phyloP scores from a whole-genome alignment of 2,329 filamentous ascomycete species.

The Sclerotinia minor region DNA sequence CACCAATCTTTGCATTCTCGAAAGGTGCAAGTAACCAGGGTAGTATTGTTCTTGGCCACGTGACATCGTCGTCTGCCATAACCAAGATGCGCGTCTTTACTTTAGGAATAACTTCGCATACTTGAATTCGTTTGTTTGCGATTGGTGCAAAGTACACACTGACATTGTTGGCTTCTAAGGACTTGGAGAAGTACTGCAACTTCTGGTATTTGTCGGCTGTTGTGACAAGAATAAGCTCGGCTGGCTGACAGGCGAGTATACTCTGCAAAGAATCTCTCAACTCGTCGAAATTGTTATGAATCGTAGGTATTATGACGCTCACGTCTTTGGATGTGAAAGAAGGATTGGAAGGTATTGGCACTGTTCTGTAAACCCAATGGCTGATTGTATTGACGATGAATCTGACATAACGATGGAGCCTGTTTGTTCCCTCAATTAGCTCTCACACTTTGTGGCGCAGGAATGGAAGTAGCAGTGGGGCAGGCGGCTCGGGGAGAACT shows the following conservation, averaged over 20 bases:
- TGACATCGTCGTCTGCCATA: conserved; percentile 94
- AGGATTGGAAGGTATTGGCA: conserved; percentile 79
- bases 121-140: conserved; percentile 93
- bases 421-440: conserved; percentile 43
- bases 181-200: conserved; percentile 65
- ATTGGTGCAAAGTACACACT: conserved; percentile 75
- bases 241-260: conserved; percentile 68
- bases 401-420: conserved; percentile 84
- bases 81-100: conserved; percentile 83
- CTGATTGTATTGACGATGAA: conserved; percentile 81
- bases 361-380: conserved; percentile 84
- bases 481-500: conserved; percentile 1
- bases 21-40: conserved; percentile 94
- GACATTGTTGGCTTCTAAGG: conserved; percentile 61
- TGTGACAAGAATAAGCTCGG: conserved; percentile 80
- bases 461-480: conserved; percentile 7
- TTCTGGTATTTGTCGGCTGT: conserved; percentile 75
- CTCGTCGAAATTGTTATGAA: conserved; percentile 83
- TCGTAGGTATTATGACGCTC: conserved; percentile 90
- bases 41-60: conserved; percentile 82
- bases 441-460: not conserved
- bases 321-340: conserved; percentile 70
- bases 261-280: conserved; percentile 78
- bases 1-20: conserved; percentile 78
- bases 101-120: conserved; percentile 84